These are phyloP conservation scores for Fusarium sp. DNA, from an alignment of 2,329 filamentous ascomycete species.

Conservation along the genomic window DNA sequence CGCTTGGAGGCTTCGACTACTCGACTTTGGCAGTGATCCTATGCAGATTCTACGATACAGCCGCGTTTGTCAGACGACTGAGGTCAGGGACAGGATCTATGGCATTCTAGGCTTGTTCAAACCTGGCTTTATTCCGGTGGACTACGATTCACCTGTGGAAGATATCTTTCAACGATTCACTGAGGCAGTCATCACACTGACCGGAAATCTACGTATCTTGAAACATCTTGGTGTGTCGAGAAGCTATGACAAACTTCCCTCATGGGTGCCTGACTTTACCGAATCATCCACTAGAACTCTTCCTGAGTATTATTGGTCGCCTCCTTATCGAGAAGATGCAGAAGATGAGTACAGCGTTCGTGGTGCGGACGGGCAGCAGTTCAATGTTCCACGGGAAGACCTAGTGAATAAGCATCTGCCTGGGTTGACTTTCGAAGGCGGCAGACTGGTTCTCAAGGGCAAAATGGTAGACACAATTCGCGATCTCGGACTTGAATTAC, in stretches of 20 bases:
- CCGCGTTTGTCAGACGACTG: slow-evolving; percentile 10
- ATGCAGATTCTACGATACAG: slow-evolving; percentile 23
- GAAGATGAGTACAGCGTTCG: background rate
- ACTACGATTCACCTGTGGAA: slow-evolving; percentile 8
- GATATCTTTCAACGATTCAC: slow-evolving; percentile 24
- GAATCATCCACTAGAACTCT: background rate
- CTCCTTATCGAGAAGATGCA: background rate
- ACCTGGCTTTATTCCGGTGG: background rate
- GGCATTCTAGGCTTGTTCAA: slow-evolving; percentile 21
- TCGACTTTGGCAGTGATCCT: slow-evolving; percentile 1
- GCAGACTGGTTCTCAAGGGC: slow-evolving; percentile 1
- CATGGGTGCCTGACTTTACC: slow-evolving; percentile 15
- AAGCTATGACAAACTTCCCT: background rate
- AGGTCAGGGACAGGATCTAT: slow-evolving; percentile 27
- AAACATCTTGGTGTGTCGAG: background rate
- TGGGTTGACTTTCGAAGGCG: background rate
- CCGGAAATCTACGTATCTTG: background rate
- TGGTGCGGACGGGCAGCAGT: background rate
- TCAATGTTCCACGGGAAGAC: background rate
- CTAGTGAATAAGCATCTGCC: background rate
- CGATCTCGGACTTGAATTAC: slow-evolving; percentile 2
- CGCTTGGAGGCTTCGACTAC: background rate
- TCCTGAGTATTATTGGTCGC: background rate
- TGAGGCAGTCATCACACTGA: background rate
- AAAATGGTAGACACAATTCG: slow-evolving; percentile 15